phyloP scores from a whole-genome alignment of 768 basidiomycete species.

The Tricholoma sp. region DNA sequence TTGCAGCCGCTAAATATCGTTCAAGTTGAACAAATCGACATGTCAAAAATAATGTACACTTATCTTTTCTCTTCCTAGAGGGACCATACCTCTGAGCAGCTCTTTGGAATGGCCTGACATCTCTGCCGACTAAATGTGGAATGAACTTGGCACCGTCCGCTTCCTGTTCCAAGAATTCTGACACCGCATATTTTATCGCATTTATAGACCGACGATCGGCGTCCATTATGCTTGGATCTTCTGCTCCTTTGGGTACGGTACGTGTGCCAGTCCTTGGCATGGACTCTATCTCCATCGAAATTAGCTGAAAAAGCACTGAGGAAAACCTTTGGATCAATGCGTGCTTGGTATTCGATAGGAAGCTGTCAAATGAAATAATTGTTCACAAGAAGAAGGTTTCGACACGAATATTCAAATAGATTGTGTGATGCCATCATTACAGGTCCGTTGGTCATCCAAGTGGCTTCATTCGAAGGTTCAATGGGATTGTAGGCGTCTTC shows the following conservation, averaged over 20 bases:
- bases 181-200: neutral
- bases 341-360: neutral
- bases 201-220: neutral
- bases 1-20: neutral
- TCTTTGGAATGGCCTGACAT: neutral
- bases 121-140: neutral
- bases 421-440: neutral
- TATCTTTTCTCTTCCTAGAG: neutral
- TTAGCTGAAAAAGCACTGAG: neutral
- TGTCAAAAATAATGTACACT: neutral
- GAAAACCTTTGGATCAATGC: neutral
- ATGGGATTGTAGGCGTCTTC: neutral
- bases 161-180: neutral
- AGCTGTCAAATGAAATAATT: neutral
- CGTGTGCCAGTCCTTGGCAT: neutral
- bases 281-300: too few species aligned
- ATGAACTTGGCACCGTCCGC: neutral
- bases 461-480: constrained; percentile 1
- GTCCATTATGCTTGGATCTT: neutral
- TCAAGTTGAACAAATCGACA: neutral
- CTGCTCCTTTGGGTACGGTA: neutral
- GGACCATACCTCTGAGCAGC: neutral
- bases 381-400: neutral
- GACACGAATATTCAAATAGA: constrained; percentile 1
- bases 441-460: constrained; percentile 1